phyloP scores from a whole-genome alignment of 192 early-diverging fungal species.

The Pilobolus umbonatus region DNA sequence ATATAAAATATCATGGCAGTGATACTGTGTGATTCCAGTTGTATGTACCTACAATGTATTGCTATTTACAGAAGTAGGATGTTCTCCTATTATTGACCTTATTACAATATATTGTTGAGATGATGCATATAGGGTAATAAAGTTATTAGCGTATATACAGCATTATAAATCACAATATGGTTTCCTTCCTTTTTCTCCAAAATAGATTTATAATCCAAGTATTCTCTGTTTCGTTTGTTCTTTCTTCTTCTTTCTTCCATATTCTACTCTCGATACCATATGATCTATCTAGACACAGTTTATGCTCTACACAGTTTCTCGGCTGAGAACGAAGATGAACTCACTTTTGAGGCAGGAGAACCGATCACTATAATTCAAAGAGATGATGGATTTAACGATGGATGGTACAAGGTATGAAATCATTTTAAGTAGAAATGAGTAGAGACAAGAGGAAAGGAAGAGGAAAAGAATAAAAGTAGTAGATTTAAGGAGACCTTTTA shows the following conservation, averaged over 20 bases:
- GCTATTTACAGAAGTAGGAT: too few relatives aligned
- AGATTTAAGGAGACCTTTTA: neutral
- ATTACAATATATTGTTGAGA: too few relatives aligned
- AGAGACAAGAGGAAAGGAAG: neutral
- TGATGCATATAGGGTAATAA: too few relatives aligned
- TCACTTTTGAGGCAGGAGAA: constrained; percentile 60
- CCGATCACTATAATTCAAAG: constrained; percentile 64
- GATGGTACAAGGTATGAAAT: constrained; percentile 69
- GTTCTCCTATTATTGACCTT: too few relatives aligned
- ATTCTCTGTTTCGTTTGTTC: neutral
- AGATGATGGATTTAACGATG: constrained; percentile 72
- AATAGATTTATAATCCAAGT: neutral
- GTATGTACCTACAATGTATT: too few relatives aligned
- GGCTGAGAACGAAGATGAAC: constrained; percentile 66
- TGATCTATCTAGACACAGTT: constrained; percentile 41
- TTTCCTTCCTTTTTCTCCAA: neutral
- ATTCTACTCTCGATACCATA: neutral
- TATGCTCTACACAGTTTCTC: constrained; percentile 53
- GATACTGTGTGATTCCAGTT: too few relatives aligned
- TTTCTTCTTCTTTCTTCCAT: neutral
- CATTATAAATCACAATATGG: neutral
- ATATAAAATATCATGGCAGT: too few relatives aligned
- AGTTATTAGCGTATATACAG: too few relatives aligned
- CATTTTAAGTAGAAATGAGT: neutral
- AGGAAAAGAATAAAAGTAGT: neutral